Conservation (phyloP, 495 filamentous ascomycete species). For the Amniculicola lignicola region DNA sequence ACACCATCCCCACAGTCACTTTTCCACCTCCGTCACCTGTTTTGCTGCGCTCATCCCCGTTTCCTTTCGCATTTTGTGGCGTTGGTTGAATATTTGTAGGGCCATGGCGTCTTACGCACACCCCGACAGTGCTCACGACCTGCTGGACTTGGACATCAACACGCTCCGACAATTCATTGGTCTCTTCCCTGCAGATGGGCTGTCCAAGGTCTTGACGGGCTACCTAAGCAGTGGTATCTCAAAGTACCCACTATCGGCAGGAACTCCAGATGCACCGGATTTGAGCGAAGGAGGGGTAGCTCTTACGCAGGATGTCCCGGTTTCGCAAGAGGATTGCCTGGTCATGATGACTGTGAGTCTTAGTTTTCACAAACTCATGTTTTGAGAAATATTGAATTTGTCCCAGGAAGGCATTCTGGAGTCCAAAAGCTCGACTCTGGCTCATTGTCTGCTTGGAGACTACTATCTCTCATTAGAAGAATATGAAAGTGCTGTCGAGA, state of each 20-base stretch:
- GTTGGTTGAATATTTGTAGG: background rate
- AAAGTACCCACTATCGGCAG: constrained; percentile 57
- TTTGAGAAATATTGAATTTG: background rate
- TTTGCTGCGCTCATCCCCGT: background rate
- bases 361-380: background rate
- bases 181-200: constrained; percentile 80
- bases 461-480: constrained; percentile 85
- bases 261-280: constrained; percentile 38
- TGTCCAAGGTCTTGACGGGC: constrained; percentile 73
- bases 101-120: constrained; percentile 16
- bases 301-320: constrained; percentile 39
- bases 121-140: constrained; percentile 30
- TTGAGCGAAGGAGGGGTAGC: constrained; percentile 41
- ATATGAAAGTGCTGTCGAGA: constrained; percentile 76
- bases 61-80: background rate
- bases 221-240: constrained; percentile 82
- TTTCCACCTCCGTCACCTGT: background rate
- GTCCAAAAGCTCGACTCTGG: constrained; percentile 68
- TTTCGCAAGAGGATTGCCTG: constrained; percentile 68
- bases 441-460: constrained; percentile 78
- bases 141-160: constrained; percentile 54
- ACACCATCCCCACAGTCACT: background rate
- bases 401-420: constrained; percentile 65
- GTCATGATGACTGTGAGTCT: constrained; percentile 61
- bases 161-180: constrained; percentile 73